Evolutionary conservation across 495 filamentous ascomycete species (phyloP), one percentile per base, ranked within the genome.

Genomic region (Xylaria intraflava): DNA sequence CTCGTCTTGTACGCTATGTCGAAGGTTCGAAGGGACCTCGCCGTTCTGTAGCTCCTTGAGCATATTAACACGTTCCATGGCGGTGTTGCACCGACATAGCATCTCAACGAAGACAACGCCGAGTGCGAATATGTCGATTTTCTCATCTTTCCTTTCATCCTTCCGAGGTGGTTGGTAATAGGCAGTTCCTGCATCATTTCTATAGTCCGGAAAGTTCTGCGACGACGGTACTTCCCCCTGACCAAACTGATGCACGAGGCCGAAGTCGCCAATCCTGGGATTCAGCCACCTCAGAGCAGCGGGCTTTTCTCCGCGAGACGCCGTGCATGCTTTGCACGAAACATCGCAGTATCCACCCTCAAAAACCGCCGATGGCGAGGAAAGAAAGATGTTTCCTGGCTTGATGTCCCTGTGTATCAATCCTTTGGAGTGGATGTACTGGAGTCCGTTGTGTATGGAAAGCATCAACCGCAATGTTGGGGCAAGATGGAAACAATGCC

Each of bases 381-480:
- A 88, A 55, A 98, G 76, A 71, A 98, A 97, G 69, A 98, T 95
- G 73, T 98, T 98, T 75, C 97, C 93, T 7, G 93, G 93, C 75
- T 98, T 98, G 78, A 98, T 96, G 70, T 98, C 93, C 47, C 94
- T 88, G 66, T 98, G 93, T 70, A 92, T 94, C 62, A 95, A 77
- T 52, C 90, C 90, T 66, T 90, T 89, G 55, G 78, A 72, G 68
- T 98, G 93, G 73, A 96, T 87, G 69, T 88, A 88, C 27, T 38
- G 56, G 12, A 66, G 31, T 12, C 64, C 64, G 1, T 59, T 45
- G 49, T 57, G 56, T 49, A 65, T 62, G 38, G 51, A 76, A 44
- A 45, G 58, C 11, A 61, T 39, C 23, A 66, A 57, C 6, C 51
- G 53, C 19, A 66, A 46, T 2, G 77, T 80, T 1, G 78, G 74